phyloP scores from a whole-genome alignment of 2,329 filamentous ascomycete genomes.

The Pseudopyrenochaeta lycopersici region DNA sequence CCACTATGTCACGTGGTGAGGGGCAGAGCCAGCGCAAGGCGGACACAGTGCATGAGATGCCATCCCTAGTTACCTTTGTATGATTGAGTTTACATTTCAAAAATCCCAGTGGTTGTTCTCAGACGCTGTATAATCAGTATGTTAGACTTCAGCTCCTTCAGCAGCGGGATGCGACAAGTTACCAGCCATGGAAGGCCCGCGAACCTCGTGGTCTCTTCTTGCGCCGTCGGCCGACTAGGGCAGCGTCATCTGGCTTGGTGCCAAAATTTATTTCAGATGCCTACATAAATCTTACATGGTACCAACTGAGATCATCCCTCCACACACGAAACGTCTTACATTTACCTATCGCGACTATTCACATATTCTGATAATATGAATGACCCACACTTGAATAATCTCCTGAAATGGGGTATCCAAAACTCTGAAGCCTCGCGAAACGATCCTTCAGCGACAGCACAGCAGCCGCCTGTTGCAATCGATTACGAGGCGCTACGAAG shows the following conservation, averaged over 20 bases:
- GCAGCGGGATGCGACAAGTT: constrained; percentile 14
- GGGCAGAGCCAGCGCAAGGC: not conserved
- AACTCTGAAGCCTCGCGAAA: constrained; percentile 62
- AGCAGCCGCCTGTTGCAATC: constrained; percentile 18
- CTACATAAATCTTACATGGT: constrained; percentile 1
- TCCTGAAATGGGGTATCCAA: constrained; percentile 81
- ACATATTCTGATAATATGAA: constrained; percentile 48
- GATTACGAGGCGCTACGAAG: constrained; percentile 17
- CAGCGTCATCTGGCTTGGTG: constrained; percentile 30
- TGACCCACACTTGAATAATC: constrained; percentile 74
- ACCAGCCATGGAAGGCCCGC: constrained; percentile 29
- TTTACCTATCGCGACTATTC: not conserved
- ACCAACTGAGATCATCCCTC: not conserved
- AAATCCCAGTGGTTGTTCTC: no score
- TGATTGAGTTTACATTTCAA: no score
- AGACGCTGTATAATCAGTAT: no score
- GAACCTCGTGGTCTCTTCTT: constrained; percentile 32
- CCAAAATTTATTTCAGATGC: constrained; percentile 31
- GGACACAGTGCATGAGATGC: not conserved
- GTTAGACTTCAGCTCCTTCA: not conserved
- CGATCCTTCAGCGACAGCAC: constrained; percentile 54
- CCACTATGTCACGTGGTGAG: constrained; percentile 9
- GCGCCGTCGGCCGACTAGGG: constrained; percentile 18
- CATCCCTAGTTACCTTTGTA: no score
- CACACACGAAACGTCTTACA: constrained; percentile 8